A percentile compares a stretch with the other conserved stretches of the same genome.
These are phyloP conservation scores for Calocera viscosa DNA, from an alignment of 768 basidiomycete species.

Conservation along the genomic window DNA sequence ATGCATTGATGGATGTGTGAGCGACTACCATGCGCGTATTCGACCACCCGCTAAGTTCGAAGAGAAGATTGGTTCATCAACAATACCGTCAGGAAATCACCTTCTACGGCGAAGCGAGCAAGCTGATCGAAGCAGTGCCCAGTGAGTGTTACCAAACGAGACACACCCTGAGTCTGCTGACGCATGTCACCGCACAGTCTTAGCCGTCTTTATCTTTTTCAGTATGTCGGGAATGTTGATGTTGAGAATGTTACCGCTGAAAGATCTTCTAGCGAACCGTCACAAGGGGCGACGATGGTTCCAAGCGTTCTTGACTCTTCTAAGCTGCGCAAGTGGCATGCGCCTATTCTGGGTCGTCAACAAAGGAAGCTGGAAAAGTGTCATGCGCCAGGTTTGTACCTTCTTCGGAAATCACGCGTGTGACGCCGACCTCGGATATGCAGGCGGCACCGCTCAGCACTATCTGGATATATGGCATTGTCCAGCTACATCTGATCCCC, in stretches of 20 bases:
- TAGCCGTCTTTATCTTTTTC: slow-evolving; percentile 65
- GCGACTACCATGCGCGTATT: slow-evolving; percentile 23
- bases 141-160: slow-evolving; percentile 36
- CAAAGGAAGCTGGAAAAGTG: slow-evolving; percentile 51
- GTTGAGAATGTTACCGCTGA: background rate
- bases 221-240: slow-evolving; percentile 34
- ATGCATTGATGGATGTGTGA: slow-evolving; percentile 77
- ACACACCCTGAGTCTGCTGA: background rate
- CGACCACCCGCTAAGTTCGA: slow-evolving; percentile 8
- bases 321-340: slow-evolving; percentile 46
- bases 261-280: slow-evolving; percentile 42
- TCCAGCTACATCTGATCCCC: slow-evolving; percentile 54
- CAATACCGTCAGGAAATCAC: slow-evolving; percentile 59
- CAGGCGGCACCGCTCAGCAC: slow-evolving; percentile 70
- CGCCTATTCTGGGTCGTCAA: slow-evolving; percentile 63
- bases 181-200: slow-evolving; percentile 34
- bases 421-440: slow-evolving; percentile 6
- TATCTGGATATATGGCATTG: slow-evolving; percentile 61
- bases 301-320: slow-evolving; percentile 47
- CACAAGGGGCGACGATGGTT: slow-evolving; percentile 44
- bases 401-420: background rate
- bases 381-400: slow-evolving; percentile 56
- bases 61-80: slow-evolving; percentile 53
- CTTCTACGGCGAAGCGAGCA: slow-evolving; percentile 37
- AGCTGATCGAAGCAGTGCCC: slow-evolving; percentile 55